Evolutionary conservation across 164 flowering plant species (phyloP), one percentile per base, ranked within the genome.

Genomic region (Aristolochia contorta): DNA sequence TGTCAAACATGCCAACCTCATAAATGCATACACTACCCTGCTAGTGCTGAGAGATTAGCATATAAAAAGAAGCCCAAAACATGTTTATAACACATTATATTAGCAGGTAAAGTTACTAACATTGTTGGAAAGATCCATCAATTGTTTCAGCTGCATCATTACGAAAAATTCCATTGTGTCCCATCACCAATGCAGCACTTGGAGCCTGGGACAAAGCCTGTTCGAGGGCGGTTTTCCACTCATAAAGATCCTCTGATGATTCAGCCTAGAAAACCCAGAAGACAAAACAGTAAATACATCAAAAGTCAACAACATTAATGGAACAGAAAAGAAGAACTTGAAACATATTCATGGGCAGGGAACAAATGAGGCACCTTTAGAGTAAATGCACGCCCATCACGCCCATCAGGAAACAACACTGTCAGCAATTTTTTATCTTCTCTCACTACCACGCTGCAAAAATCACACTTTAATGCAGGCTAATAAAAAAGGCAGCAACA

Each of bases 321-420:
- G 18, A 25, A 24, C 24, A 12, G 27, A 18, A 30, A 18, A n/a
- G 46, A 30, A n/a, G 58, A 9, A 4, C 21, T 30, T 24, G 27
- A n/a, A 24, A 30, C 19, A 3, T 19, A 25, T 27, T 56, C 47
- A 58, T 37, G 46, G 20, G 3, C 9, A 30, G 43, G 46, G 5
- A 58, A 33, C 47, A 33, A 58, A 56, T 52, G 47, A 62, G 50
- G 70, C 65, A 94, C 99, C 99, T 94, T 91, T 54, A 94, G 97
- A 20, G 97, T 91, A 71, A 94, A 94, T 8, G 96, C 93, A 19
- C 99, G 77, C 33, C 97, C 97, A 79, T 94, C 96, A 74, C 99
- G 99, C 54, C 99, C 97, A 79, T 91, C 99, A 65, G 99, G 99
- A 75, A 94, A 94, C 67, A 94, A 73, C 20, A 94, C 99, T 61